phyloP scores from a whole-genome alignment of 208 protist genomes.

The Acanthamoeba triangularis region DNA sequence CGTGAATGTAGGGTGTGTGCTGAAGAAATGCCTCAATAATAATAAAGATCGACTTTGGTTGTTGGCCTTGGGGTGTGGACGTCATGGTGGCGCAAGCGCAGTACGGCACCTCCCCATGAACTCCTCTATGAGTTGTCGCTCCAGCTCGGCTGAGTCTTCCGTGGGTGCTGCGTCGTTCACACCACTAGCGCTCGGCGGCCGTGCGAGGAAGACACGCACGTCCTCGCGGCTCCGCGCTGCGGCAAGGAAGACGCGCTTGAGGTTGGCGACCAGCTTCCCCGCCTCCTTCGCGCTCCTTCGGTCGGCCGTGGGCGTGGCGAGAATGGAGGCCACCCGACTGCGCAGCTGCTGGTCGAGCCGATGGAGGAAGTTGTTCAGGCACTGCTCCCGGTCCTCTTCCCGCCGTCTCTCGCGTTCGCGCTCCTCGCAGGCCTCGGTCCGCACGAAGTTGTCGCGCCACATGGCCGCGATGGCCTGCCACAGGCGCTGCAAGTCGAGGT shows the following conservation, averaged over 20 bases:
- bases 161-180: background rate
- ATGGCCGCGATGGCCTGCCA: background rate
- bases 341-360: conserved; percentile 45
- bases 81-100: background rate
- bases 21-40: background rate
- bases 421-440: background rate
- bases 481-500: background rate
- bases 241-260: background rate
- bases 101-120: background rate
- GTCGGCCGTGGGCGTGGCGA: background rate
- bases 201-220: background rate
- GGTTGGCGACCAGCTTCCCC: background rate
- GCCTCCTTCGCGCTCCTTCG: background rate
- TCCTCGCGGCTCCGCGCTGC: background rate
- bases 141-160: background rate
- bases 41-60: background rate
- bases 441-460: background rate
- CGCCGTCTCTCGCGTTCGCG: background rate
- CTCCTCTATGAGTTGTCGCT: background rate
- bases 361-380: conserved; percentile 4
- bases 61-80: background rate
- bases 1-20: too few relatives aligned
- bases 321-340: background rate
- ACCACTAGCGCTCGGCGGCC: background rate
- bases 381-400: background rate